These are phyloP conservation scores for Globisporangium yorkense DNA, from an alignment of 352 stramenopile genomes.

Conservation along the genomic window DNA sequence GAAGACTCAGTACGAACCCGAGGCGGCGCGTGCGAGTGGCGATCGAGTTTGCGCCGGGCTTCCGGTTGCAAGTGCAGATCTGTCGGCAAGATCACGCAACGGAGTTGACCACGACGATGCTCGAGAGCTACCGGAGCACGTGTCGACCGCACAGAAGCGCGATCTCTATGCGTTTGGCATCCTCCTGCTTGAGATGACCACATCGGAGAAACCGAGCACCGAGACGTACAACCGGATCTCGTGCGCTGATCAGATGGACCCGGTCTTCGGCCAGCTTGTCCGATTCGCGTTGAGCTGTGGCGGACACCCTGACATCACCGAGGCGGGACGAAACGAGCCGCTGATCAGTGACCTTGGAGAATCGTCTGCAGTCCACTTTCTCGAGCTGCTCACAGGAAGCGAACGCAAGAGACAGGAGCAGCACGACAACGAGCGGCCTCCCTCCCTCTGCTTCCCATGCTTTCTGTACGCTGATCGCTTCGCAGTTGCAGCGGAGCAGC, in stretches of 20 bases:
- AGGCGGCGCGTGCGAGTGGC: neutral
- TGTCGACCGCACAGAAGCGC: slow-evolving; percentile 2
- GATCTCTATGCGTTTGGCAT: slow-evolving; percentile 70
- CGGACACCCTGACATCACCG: neutral
- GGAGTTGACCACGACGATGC: neutral
- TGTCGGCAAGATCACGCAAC: too few relatives aligned
- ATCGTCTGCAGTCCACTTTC: slow-evolving; percentile 9
- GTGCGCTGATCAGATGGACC: slow-evolving; percentile 36
- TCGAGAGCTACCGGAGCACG: neutral
- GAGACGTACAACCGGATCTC: slow-evolving; percentile 52
- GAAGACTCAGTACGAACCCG: slow-evolving; percentile 8
- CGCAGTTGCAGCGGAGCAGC: slow-evolving; percentile 19
- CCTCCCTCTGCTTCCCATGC: slow-evolving; percentile 21
- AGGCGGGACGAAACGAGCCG: neutral
- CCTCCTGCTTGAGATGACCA: slow-evolving; percentile 66
- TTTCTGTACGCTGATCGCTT: slow-evolving; percentile 58
- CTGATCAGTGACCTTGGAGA: slow-evolving; percentile 2
- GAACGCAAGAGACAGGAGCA: slow-evolving; percentile 11
- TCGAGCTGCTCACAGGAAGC: slow-evolving; percentile 22
- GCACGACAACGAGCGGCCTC: slow-evolving; percentile 5
- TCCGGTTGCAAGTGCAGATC: neutral
- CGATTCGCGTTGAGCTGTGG: slow-evolving; percentile 17
- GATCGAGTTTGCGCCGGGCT: neutral
- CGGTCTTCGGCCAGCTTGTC: slow-evolving; percentile 33
- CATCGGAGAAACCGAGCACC: slow-evolving; percentile 36